Evolutionary conservation across 176 grass and related monocot genomes (phyloP).

Genomic region (Themeda triandra): DNA sequence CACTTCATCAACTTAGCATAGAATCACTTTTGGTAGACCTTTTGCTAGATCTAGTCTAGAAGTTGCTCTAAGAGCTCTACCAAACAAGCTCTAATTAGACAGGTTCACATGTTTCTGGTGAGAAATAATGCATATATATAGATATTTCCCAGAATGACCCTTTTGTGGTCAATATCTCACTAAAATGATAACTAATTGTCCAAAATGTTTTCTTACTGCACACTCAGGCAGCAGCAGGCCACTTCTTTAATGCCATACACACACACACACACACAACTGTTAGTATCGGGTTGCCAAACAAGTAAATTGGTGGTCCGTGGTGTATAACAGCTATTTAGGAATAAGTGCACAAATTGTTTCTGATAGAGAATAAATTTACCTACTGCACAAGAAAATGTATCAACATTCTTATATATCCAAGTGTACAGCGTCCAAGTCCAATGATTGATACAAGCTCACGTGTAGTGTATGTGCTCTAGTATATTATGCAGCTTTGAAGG

Average conservation of each 20-base stretch:
- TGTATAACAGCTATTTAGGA: neutral
- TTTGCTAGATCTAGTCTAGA: neutral
- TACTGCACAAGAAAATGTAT: constrained; percentile 29
- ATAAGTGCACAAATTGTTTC: neutral
- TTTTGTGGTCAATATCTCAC: neutral
- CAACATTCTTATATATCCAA: constrained; percentile 26
- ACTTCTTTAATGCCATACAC: neutral
- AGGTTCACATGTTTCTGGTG: neutral
- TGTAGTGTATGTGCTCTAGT: constrained; percentile 52
- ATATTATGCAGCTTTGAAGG: constrained; percentile 62
- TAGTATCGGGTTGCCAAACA: neutral
- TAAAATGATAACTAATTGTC: neutral
- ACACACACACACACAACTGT: neutral
- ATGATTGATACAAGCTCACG: constrained; percentile 24
- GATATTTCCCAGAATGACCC: neutral
- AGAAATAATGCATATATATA: neutral
- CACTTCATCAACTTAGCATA: neutral
- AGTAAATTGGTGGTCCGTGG: neutral
- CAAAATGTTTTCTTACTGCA: neutral
- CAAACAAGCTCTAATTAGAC: neutral
- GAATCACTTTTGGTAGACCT: neutral
- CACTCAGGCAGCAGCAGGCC: neutral
- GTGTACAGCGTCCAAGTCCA: constrained; percentile 18
- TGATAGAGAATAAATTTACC: constrained; percentile 32
- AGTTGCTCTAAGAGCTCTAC: neutral